Base-by-base conservation (phyloP, 2,329 filamentous ascomycete genomes). In the Grosmannia penicillata region DNA sequence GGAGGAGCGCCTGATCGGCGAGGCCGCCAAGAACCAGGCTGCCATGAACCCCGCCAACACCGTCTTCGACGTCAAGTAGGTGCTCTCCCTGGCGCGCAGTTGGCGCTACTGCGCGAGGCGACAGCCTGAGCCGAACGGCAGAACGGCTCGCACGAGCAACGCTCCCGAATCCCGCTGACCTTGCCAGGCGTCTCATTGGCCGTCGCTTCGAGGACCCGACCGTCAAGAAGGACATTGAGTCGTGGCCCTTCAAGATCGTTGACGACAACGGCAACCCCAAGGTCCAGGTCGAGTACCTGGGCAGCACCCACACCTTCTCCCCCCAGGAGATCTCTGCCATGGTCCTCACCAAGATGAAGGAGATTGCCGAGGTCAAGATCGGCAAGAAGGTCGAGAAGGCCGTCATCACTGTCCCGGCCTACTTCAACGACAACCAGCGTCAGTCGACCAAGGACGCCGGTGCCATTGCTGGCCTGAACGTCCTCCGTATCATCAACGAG, bases 371-470 rank as follows among this genome's bases (percentile, higher is more conserved):
- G 75, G 75, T 73, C 65, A 96, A 98, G 77, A 78, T 98, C 55
- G 91, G 86, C 65, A 94, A 93, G 81, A 93, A 91, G 72, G 87
- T 96, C 56, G 79, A 91, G 69, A 96, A 96, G 78, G 91, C 91
- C 49, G 91, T 98, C 62, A 87, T 98, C 65, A 98, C 91, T 46
- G 91, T 96, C 43, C 91, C 91, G 42, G 91, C 91, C 60, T 98
- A 98, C 77, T 98, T 98, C 84, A 96, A 96, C 75, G 91, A 98
- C 78, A 94, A 93, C 75, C 91, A 98, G 74, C 82, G 91, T 69
- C 91, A 96, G 70, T 84, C 91, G 50, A 98, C 91, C 69, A 96
- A 96, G 80, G 91, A 96, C 59, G 91, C 91, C 50, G 91, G 91
- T 79, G 82, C 89, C 62, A 98, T 98, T 58, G 70, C 89, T 56